Evolutionary conservation across 345 rosid species (phyloP), one percentile per base, ranked within the genome.

Genomic region (Pseudoturritis turrita): DNA sequence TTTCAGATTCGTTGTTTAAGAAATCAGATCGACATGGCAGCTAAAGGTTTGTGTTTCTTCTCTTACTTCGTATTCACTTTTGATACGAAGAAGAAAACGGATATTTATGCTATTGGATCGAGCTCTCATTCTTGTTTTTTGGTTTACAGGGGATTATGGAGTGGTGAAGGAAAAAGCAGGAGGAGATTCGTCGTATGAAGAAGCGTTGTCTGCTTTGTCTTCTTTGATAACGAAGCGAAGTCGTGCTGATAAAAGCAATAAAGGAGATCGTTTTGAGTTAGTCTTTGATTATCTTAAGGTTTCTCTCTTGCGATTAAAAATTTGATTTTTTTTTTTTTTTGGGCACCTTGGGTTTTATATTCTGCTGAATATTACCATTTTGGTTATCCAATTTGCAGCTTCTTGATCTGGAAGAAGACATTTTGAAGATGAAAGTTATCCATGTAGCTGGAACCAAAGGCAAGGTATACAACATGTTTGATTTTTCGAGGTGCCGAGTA

Each of bases 371-470:
- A 1, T 64, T 35, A 53, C 23, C n/a, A n/a, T n/a, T 46, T 19
- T 28, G 2, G 28, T 76, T 2, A 22, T 52, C 4, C 3, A 56
- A 71, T 22, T 46, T 70, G 36, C 28, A 95, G 99, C 82, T 88
- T 3, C 81, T 95, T 74, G 96, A 92, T 51, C 76, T 92, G 79
- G 98, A 88, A 23, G 94, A 89, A 53, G 85, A 88, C 26, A 82
- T 95, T 62, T 77, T 81, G 3, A 76, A 87, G 71, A 81, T 95
- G 96, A 95, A 92, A 79, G 79, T 95, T 49, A 88, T 95, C 41
- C 99, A 95, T 58, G 97, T 95, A 2, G 99, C 99, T 51, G 99
- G 99, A 49, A 91, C 99, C 21, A 95, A 95, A 81, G 99, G 99
- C 67, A 95, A 94, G 96, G 98, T 94, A 33, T 33, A 80, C 53